A percentile compares a stretch with the other conserved stretches of the same genome.
Evolutionary conservation across 768 basidiomycete species (phyloP).

Genomic region (Suillus sp.): DNA sequence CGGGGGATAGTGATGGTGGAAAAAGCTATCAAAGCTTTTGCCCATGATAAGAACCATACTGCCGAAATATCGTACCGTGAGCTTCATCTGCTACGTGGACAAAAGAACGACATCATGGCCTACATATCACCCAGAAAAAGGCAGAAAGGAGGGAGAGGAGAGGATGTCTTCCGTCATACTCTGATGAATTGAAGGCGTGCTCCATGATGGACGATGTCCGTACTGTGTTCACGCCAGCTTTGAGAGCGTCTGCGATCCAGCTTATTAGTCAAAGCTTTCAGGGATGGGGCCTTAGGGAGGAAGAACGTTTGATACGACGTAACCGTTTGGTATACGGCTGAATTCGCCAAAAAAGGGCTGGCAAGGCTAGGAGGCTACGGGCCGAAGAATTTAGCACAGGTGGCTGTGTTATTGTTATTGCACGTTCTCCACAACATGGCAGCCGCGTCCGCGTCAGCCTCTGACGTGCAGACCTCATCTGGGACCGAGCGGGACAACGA

Average conservation of each 20-base stretch:
- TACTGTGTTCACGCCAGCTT: not conserved
- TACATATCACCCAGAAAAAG: conserved; percentile 82
- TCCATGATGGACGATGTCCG: conserved; percentile 27
- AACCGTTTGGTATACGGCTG: conserved; percentile 11
- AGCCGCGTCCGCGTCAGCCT: conserved; percentile 31
- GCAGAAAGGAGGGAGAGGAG: conserved; percentile 77
- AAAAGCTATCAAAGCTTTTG: conserved; percentile 72
- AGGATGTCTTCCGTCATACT: conserved; percentile 57
- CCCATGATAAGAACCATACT: conserved; percentile 87
- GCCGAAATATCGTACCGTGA: conserved; percentile 8
- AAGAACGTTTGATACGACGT: conserved; percentile 9
- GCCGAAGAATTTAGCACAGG: conserved; percentile 9
- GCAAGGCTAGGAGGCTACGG: not conserved
- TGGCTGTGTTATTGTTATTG: conserved; percentile 32
- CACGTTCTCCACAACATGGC: conserved; percentile 18
- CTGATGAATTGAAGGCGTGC: conserved; percentile 17
- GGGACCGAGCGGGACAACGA: conserved; percentile 39
- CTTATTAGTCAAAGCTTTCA: conserved; percentile 4
- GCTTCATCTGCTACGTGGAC: conserved; percentile 13
- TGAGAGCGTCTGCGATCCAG: not conserved
- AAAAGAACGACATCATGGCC: conserved; percentile 35
- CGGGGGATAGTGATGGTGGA: conserved; percentile 82
- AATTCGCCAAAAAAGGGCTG: conserved; percentile 7
- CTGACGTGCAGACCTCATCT: conserved; percentile 40
- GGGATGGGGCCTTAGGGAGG: not conserved